Base-by-base conservation (phyloP, 345 rosid species). In the Rubroshorea leprosula region DNA sequence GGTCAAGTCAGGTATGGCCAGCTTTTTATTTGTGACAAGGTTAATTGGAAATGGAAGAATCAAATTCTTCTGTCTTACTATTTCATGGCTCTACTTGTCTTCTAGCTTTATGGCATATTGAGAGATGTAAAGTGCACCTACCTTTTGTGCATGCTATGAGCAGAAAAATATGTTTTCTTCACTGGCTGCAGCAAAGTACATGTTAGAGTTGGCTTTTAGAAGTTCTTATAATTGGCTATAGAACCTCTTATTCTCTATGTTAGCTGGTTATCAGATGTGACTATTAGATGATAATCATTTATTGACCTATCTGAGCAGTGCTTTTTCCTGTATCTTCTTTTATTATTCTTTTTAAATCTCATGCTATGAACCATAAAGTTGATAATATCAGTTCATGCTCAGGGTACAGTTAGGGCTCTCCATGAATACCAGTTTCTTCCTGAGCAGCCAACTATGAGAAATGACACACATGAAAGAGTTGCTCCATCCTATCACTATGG, bases 371-470 rank as follows among this genome's bases (percentile, higher is more conserved):
- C 41, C 12, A 4, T 35, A 35, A 35, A 35, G 1, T 35, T 6
- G 41, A 35, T 35, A 35, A 2, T 35, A 13, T 13, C 12, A 13
- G 41, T 35, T 35, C 31, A 45, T 61, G 58, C 55, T 55, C 73
- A 81, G 88, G 81, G 72, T 27, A 13, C 69, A 48, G 70, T 65
- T 54, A 80, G 86, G 72, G 66, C 86, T 5, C 72, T 87, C 55
- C 96, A 76, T 60, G 96, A 91, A 59, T 87, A 91, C 63, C 94
- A 87, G 75, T 91, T 91, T 67, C 83, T 91, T 71, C 98, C 89
- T 0, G 88, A 85, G 79, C 74, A 76, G 69, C 96, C 96, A 53
- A 82, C 85, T 66, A 80, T 79, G 51, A 72, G 83, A 71, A 59
- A 74, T 44, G 87, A 90, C 53, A 70, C 64, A 57, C 64, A 70